A percentile compares a stretch with the other conserved stretches of the same genome.
These are phyloP conservation scores for Cicer pinnatifidum DNA, from an alignment of 306 rosid species.

Conservation along the genomic window DNA sequence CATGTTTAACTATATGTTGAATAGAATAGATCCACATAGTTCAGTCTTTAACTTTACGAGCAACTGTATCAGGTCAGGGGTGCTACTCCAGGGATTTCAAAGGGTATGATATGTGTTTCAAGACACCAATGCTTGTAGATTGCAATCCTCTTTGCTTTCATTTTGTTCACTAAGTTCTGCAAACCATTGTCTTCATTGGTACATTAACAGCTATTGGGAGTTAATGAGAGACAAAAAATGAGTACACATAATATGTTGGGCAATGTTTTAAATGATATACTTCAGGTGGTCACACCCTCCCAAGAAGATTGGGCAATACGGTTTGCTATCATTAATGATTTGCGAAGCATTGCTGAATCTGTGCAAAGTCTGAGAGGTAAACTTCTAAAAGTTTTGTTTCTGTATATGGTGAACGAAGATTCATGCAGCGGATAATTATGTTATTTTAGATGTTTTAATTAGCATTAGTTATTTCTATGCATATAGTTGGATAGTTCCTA, in stretches of 20 bases:
- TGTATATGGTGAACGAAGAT: constrained; percentile 19
- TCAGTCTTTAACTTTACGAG: constrained; percentile 45
- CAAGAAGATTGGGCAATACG: constrained; percentile 63
- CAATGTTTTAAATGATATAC: constrained; percentile 55
- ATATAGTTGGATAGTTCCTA: constrained; percentile 8
- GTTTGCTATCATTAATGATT: constrained; percentile 53
- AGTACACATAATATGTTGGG: constrained; percentile 51
- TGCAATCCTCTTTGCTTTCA: constrained; percentile 36
- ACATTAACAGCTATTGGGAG: constrained; percentile 16
- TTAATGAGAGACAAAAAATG: constrained; percentile 53
- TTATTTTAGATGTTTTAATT: constrained; percentile 30
- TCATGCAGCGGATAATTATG: constrained; percentile 23
- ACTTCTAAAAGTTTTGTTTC: constrained; percentile 24
- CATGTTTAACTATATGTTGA: constrained; percentile 33
- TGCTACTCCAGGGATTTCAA: constrained; percentile 37
- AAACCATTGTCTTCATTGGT: constrained; percentile 32
- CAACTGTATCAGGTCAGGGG: constrained; percentile 40
- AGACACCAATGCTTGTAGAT: constrained; percentile 30
- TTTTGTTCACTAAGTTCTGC: constrained; percentile 40
- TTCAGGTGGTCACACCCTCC: constrained; percentile 56
- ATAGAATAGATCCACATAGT: constrained; percentile 35
- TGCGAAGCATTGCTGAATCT: constrained; percentile 54
- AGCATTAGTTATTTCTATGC: constrained; percentile 24
- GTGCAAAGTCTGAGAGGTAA: constrained; percentile 71
- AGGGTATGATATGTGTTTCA: constrained; percentile 28